These are phyloP conservation scores for Nakataea oryzae DNA, from an alignment of 2,329 filamentous ascomycete species.

Conservation along the genomic window DNA sequence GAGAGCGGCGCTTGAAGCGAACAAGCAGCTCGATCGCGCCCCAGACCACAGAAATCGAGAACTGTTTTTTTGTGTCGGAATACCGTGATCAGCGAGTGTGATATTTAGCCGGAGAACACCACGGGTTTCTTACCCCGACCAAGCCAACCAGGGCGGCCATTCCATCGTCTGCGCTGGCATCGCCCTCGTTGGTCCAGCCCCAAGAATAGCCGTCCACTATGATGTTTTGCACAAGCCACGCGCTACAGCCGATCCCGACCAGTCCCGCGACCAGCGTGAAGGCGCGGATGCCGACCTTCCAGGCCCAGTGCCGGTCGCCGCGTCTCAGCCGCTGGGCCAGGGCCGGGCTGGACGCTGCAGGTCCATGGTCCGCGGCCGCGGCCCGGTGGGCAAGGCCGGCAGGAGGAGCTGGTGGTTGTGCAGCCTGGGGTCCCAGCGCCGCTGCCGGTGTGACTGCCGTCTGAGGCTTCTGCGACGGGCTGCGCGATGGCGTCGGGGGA, in stretches of 20 bases:
- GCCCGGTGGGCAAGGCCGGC: too few relatives aligned
- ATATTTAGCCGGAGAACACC: not conserved
- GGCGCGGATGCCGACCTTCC: not conserved
- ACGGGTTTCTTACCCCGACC: not conserved
- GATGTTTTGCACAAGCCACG: not conserved
- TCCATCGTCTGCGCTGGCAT: not conserved
- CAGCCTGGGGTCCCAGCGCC: too few relatives aligned
- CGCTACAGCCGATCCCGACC: not conserved
- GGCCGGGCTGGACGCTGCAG: not conserved
- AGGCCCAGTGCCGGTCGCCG: not conserved
- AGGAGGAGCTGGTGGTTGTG: too few relatives aligned
- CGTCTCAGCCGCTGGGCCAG: not conserved
- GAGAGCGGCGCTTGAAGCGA: slow-evolving; percentile 2
- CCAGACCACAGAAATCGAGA: slow-evolving; percentile 6
- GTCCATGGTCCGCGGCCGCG: not conserved
- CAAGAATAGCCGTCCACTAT: not conserved
- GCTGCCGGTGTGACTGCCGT: too few relatives aligned
- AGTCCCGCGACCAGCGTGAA: not conserved
- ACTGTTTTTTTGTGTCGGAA: not conserved
- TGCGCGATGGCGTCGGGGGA: not conserved
- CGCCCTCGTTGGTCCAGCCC: not conserved
- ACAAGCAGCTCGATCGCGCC: slow-evolving; percentile 1
- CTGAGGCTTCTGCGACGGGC: not conserved
- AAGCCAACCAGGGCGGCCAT: not conserved
- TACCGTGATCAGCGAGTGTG: not conserved